Evolutionary conservation across 805 yeast genomes (phyloP).

Genomic region (Metschnikowia kunwiensis): DNA sequence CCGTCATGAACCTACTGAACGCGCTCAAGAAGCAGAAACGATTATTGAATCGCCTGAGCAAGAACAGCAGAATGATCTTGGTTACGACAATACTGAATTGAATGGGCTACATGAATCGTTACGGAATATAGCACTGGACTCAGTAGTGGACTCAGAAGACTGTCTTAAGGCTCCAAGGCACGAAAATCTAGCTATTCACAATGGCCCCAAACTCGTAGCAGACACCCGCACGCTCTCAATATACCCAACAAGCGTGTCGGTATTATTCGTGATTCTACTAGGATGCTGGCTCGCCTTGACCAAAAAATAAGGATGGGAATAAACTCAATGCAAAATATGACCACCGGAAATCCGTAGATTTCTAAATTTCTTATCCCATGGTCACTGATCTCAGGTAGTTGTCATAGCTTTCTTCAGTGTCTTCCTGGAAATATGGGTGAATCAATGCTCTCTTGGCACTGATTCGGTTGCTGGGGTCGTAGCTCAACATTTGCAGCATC

Average conservation of each 20-base stretch:
- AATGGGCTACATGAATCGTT: too few relatives aligned
- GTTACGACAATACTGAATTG: too few relatives aligned
- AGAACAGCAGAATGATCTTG: too few relatives aligned
- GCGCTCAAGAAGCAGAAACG: too few relatives aligned
- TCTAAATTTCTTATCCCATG: constrained; percentile 31
- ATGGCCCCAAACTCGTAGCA: too few relatives aligned
- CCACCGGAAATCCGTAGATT: not conserved
- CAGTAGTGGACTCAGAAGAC: too few relatives aligned
- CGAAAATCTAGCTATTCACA: too few relatives aligned
- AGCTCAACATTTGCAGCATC: constrained; percentile 72
- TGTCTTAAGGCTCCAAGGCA: too few relatives aligned
- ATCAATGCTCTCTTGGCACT: constrained; percentile 89
- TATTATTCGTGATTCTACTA: constrained; percentile 3
- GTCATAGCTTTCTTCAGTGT: constrained; percentile 29
- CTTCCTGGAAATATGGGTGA: constrained; percentile 82
- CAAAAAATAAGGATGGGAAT: constrained; percentile 4
- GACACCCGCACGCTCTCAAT: too few relatives aligned
- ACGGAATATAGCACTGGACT: too few relatives aligned
- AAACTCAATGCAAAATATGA: constrained; percentile 5
- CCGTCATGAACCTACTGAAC: too few relatives aligned
- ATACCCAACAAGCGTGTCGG: not conserved
- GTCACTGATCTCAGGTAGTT: constrained; percentile 36
- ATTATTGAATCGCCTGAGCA: too few relatives aligned
- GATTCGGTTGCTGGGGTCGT: constrained; percentile 91
- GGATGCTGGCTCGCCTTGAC: constrained; percentile 8